Conservation (phyloP, 2,329 filamentous ascomycete species). For the Colletotrichum ledebouriae region DNA sequence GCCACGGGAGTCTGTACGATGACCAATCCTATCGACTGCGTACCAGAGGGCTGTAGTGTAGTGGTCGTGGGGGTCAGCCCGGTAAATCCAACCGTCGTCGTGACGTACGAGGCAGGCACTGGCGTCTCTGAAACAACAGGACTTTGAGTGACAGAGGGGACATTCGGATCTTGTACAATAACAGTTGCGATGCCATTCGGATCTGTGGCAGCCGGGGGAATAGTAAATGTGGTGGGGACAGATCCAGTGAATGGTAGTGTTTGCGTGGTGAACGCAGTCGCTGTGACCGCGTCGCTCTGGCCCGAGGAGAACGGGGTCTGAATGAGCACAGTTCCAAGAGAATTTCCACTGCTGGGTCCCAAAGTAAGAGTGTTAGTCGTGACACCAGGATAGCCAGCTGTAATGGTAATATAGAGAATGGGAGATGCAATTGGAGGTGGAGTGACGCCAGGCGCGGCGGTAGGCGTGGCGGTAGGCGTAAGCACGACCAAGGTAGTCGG, state of each 20-base stretch:
- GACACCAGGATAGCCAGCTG: slow-evolving; percentile 9
- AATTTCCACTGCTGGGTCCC: slow-evolving; percentile 5
- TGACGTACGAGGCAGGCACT: slow-evolving; percentile 11
- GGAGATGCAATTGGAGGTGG: neutral
- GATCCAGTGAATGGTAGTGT: slow-evolving; percentile 16
- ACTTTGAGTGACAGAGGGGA: slow-evolving; percentile 10
- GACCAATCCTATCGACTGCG: slow-evolving; percentile 20
- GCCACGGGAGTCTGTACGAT: slow-evolving; percentile 33
- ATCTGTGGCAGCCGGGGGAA: slow-evolving; percentile 13
- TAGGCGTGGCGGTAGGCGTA: slow-evolving; percentile 19
- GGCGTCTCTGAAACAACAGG: neutral
- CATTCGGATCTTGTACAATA: slow-evolving; percentile 11
- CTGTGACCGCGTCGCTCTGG: slow-evolving; percentile 14
- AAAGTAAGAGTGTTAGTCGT: slow-evolving; percentile 10
- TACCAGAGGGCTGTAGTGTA: slow-evolving; percentile 32
- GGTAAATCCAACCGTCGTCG: slow-evolving; percentile 28
- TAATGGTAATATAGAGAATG: slow-evolving; percentile 3
- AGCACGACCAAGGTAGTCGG: slow-evolving; percentile 35
- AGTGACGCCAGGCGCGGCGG: neutral
- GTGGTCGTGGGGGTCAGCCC: slow-evolving; percentile 7
- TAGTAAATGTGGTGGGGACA: slow-evolving; percentile 8
- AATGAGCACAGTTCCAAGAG: slow-evolving; percentile 5
- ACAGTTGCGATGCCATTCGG: slow-evolving; percentile 20
- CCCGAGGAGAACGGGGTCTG: slow-evolving; percentile 10
- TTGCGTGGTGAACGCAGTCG: slow-evolving; percentile 7